Percentiles rank a stretch among this genome's conserved stretches.
These are phyloP conservation scores for Fomitopsis pinicola DNA, from an alignment of 1,284 basidiomycete genomes.

Conservation along the genomic window DNA sequence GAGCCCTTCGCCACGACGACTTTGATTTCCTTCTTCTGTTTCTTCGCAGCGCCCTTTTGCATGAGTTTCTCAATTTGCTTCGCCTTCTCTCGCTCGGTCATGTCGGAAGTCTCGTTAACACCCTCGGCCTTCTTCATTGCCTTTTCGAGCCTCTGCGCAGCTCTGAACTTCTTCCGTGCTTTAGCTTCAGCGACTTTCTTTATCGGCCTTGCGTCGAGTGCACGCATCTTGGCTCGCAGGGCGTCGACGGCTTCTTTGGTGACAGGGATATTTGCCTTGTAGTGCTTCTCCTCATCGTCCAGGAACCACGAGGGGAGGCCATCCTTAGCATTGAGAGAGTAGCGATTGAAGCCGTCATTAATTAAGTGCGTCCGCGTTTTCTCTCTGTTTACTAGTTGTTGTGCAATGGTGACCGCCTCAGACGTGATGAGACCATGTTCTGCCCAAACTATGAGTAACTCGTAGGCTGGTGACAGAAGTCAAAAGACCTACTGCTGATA, in stretches of 20 bases:
- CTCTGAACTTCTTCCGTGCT: slow-evolving; percentile 93
- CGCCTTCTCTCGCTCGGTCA: slow-evolving; percentile 94
- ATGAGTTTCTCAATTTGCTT: slow-evolving; percentile 91
- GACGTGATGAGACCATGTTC: slow-evolving; percentile 86
- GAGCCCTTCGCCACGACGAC: slow-evolving; percentile 91
- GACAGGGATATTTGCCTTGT: slow-evolving; percentile 93
- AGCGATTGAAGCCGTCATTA: slow-evolving; percentile 95
- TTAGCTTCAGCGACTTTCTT: slow-evolving; percentile 99
- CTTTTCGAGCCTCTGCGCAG: slow-evolving; percentile 82
- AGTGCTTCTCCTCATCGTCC: slow-evolving; percentile 92
- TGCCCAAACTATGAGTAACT: slow-evolving; percentile 28
- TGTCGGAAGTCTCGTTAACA: slow-evolving; percentile 85
- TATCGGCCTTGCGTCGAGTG: slow-evolving; percentile 95
- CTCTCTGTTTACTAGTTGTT: slow-evolving; percentile 89
- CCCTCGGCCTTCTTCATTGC: slow-evolving; percentile 97
- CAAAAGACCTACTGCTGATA: slow-evolving; percentile 58
- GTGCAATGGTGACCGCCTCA: slow-evolving; percentile 91
- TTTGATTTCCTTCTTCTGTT: slow-evolving; percentile 79
- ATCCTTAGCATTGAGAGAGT: slow-evolving; percentile 89
- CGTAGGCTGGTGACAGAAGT: neutral
- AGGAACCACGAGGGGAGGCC: slow-evolving; percentile 95
- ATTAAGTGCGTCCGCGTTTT: slow-evolving; percentile 87
- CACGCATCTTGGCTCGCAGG: slow-evolving; percentile 87
- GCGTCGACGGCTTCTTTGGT: slow-evolving; percentile 94
- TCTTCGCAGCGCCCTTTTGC: slow-evolving; percentile 70